These are phyloP conservation scores for Tricholoma sp. DNA, from an alignment of 768 basidiomycete genomes.

Conservation along the genomic window DNA sequence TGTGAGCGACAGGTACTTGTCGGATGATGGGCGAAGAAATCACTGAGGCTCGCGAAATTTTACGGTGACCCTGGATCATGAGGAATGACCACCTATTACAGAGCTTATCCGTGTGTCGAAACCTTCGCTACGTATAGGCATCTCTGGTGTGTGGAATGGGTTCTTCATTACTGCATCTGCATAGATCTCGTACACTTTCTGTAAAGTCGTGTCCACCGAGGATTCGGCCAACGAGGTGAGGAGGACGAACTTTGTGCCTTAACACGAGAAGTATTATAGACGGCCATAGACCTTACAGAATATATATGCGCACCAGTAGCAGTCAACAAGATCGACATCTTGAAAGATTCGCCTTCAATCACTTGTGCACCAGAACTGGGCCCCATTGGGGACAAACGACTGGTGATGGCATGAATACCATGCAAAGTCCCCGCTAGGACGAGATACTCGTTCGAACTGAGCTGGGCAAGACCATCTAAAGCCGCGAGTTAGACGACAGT, in stretches of 20 bases:
- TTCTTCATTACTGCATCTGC: conserved; percentile 98
- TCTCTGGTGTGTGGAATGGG: conserved; percentile 98
- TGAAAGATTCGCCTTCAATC: conserved; percentile 96
- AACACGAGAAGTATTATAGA: not conserved
- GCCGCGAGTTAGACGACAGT: conserved; percentile 3
- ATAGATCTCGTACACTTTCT: conserved; percentile 89
- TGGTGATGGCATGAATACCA: conserved; percentile 98
- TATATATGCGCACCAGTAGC: conserved; percentile 62
- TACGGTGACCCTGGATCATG: conserved; percentile 1
- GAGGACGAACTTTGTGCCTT: conserved; percentile 95
- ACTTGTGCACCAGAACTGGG: conserved; percentile 84
- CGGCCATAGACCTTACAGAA: not conserved
- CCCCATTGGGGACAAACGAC: conserved; percentile 79
- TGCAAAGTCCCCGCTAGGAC: conserved; percentile 96
- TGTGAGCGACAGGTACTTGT: not conserved
- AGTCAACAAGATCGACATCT: conserved; percentile 87
- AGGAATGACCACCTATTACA: conserved; percentile 47
- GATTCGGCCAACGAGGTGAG: conserved; percentile 77
- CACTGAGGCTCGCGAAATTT: not conserved
- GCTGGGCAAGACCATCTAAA: conserved; percentile 83
- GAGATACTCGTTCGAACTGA: conserved; percentile 92
- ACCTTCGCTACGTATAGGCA: conserved; percentile 91
- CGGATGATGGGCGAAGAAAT: not conserved
- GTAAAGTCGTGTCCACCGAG: conserved; percentile 63
- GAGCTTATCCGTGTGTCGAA: conserved; percentile 73